These are phyloP conservation scores for Stylonectria norvegica DNA, from an alignment of 2,329 filamentous ascomycete species.

Conservation along the genomic window DNA sequence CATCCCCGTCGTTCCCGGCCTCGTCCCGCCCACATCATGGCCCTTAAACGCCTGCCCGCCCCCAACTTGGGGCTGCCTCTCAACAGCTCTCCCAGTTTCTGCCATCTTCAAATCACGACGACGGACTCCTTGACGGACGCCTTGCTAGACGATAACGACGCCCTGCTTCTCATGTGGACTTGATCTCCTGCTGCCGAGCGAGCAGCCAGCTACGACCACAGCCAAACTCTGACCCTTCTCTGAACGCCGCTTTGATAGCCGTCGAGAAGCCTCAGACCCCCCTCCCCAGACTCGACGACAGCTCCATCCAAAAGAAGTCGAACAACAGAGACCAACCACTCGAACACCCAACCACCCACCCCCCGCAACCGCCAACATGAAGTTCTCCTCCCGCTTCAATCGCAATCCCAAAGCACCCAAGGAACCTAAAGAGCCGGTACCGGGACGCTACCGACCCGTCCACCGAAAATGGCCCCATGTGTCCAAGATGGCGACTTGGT, in stretches of 20 bases:
- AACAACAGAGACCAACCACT: not conserved
- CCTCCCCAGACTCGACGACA: not conserved
- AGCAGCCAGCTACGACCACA: conserved; percentile 11
- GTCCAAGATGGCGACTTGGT: conserved; percentile 54
- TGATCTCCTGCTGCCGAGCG: conserved; percentile 18
- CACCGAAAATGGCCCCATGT: conserved; percentile 55
- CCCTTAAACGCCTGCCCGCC: conserved; percentile 27
- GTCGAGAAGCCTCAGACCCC: no score
- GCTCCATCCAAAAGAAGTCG: not conserved
- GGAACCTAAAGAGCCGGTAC: conserved; percentile 13
- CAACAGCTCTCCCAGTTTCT: conserved; percentile 7
- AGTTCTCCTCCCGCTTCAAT: conserved; percentile 17
- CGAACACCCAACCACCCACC: conserved; percentile 1
- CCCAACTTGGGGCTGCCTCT: conserved; percentile 13
- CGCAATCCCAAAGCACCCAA: not conserved
- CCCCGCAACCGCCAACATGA: conserved; percentile 17
- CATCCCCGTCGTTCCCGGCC: conserved; percentile 6
- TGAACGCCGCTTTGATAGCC: conserved; percentile 8
- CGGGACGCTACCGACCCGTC: conserved; percentile 50
- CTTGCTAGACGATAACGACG: no score
- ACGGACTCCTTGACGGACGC: conserved; percentile 3
- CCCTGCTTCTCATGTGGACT: conserved; percentile 16
- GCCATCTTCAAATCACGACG: conserved; percentile 8
- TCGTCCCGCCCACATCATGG: conserved; percentile 17
- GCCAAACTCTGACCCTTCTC: conserved; percentile 1